Evolutionary conservation across 352 stramenopile genomes (phyloP), one percentile per base, ranked within the genome.

Genomic region (Pythium dissotocum): DNA sequence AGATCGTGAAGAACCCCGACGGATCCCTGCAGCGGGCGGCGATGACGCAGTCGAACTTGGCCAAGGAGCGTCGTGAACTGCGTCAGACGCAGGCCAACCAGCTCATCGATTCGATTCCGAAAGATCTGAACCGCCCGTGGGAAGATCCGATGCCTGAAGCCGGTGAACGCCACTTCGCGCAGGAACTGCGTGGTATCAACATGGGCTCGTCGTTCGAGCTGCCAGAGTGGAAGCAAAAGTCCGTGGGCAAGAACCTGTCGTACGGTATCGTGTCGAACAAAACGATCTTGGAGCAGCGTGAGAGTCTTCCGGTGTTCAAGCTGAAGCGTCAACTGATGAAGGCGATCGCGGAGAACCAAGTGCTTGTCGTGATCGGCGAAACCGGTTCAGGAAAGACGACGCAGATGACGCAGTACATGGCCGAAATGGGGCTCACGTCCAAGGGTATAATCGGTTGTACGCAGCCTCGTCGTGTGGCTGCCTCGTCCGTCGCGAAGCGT

Each of bases 381-480:
- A 99, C 98, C 0, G 98, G 98, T 4, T 98, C 83, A 1, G 97
- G 98, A 40, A 99, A 99, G 76, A 99, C 98, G 5, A 99, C 98
- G 4, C 98, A 99, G 76, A 99, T 99, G 95, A 99, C 98, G 4
- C 98, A 99, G 76, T 99, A 99, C 77, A 97, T 99, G 86, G 94
- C 92, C 14, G 98, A 99, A 77, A 94, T 98, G 77, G 97, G 97
- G 0, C 77, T 99, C 2, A 98, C 94, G n/a, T 97, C 95, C n/a
- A 94, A 90, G 30, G 95, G 89, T 3, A 97, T 98, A 18, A 99
- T 99, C 61, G 90, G 98, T 0, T 99, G 97, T 69, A 99, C 98
- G 18, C 98, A 99, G 81, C 98, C 98, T 10, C 89, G 98, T 70
- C 92, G 98, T 79, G 97, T 99, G 16, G 98, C 98, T 21, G 98